Evolutionary conservation across 2,329 filamentous ascomycete species (phyloP).

Genomic region (Thelonectria olida): DNA sequence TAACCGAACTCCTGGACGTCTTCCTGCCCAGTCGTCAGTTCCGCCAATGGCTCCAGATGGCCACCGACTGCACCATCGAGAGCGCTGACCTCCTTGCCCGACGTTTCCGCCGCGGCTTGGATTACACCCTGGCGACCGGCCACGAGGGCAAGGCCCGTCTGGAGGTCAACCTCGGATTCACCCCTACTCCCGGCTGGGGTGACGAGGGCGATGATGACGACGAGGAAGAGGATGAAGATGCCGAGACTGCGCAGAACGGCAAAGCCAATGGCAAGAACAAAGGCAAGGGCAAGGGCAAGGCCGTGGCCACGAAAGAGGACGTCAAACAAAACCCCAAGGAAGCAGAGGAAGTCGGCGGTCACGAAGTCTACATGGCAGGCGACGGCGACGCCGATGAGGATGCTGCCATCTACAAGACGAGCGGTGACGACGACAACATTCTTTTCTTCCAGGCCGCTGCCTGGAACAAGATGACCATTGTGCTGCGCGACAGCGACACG

Average conservation of each 20-base stretch:
- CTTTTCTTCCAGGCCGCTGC: conserved; percentile 69
- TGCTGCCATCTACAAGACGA: conserved; percentile 87
- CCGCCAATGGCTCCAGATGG: conserved; percentile 86
- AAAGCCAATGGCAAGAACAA: conserved; percentile 44
- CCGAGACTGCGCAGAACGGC: conserved; percentile 54
- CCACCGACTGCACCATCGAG: conserved; percentile 78
- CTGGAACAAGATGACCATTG: conserved; percentile 94
- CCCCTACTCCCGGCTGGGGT: conserved; percentile 87
- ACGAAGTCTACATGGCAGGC: conserved; percentile 93
- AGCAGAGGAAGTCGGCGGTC: conserved; percentile 72
- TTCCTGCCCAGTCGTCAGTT: conserved; percentile 88
- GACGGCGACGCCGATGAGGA: conserved; percentile 77
- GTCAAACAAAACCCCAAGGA: conserved; percentile 45
- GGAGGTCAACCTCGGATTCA: conserved; percentile 88
- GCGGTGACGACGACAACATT: conserved; percentile 78
- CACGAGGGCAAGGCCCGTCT: conserved; percentile 81
- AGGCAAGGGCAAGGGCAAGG: conserved; percentile 39
- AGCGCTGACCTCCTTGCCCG: conserved; percentile 83
- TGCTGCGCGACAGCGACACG: conserved; percentile 85
- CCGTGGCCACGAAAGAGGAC: conserved; percentile 24
- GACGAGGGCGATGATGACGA: conserved; percentile 66
- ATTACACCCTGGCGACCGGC: conserved; percentile 92
- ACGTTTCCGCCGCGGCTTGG: conserved; percentile 84
- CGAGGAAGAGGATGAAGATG: conserved; percentile 48
- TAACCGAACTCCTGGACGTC: conserved; percentile 82